These are phyloP conservation scores for Colletotrichum sp. DNA, from an alignment of 2,329 filamentous ascomycete species.

Conservation along the genomic window DNA sequence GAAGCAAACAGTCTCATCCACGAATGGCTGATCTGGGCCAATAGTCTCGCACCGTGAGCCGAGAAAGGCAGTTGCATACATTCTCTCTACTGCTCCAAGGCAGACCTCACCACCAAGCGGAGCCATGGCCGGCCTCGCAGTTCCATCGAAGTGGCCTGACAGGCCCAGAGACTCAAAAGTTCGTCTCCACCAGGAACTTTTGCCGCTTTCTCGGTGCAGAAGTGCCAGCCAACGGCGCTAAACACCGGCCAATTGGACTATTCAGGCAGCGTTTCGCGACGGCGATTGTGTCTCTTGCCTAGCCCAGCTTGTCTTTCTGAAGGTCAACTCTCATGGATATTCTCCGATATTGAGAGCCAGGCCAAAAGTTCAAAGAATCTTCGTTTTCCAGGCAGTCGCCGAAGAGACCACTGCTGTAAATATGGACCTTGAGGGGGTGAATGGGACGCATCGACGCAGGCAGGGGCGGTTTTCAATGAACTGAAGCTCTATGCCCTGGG, in stretches of 20 bases:
- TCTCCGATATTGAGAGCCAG: neutral
- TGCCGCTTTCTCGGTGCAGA: neutral
- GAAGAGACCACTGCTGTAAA: neutral
- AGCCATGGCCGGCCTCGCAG: neutral
- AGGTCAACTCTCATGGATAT: neutral
- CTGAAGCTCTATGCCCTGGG: neutral
- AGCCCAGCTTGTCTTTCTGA: neutral
- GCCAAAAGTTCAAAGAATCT: neutral
- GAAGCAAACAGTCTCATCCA: neutral
- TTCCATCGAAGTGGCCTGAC: neutral
- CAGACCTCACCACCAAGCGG: neutral
- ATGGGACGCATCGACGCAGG: neutral
- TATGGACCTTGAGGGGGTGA: neutral
- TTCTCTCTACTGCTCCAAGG: neutral
- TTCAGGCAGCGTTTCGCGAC: neutral
- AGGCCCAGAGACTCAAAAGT: neutral
- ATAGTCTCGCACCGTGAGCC: neutral
- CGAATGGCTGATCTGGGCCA: neutral
- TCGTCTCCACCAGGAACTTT: slow-evolving; percentile 4
- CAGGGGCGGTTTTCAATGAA: neutral
- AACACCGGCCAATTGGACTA: neutral
- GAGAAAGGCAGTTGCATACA: neutral
- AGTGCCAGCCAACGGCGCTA: neutral
- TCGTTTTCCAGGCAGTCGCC: neutral
- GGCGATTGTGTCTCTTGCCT: neutral